phyloP scores from a whole-genome alignment of 257 asterid species.

The Scutellaria galericulata region DNA sequence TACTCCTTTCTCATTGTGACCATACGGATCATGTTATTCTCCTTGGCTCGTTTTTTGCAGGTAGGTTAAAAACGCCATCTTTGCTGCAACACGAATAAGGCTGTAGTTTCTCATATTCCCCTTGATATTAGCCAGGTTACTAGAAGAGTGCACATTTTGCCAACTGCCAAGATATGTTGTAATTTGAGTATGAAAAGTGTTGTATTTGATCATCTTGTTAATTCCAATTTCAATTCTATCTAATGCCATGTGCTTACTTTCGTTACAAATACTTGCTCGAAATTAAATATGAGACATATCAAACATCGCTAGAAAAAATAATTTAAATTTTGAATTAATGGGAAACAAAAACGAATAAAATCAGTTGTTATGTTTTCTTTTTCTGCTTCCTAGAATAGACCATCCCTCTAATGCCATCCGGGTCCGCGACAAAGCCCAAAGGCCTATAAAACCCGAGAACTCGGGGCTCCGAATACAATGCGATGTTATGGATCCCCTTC shows the following conservation, averaged over 20 bases:
- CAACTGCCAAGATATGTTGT: background rate
- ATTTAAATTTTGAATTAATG: too few species aligned
- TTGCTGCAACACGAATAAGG: slow-evolving; percentile 35
- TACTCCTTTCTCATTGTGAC: background rate
- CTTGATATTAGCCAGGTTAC: background rate
- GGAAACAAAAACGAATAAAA: too few species aligned
- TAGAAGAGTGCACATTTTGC: slow-evolving; percentile 2
- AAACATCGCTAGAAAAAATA: background rate
- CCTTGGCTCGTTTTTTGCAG: too few species aligned
- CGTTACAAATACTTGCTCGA: background rate
- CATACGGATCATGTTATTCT: background rate
- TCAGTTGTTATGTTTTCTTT: slow-evolving; percentile 29
- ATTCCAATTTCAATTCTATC: background rate
- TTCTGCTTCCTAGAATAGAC: slow-evolving; percentile 73
- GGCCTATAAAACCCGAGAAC: slow-evolving; percentile 93
- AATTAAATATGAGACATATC: background rate
- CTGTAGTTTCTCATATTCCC: slow-evolving; percentile 29
- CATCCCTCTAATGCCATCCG: slow-evolving; percentile 95
- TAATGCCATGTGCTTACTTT: background rate
- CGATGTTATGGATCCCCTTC: slow-evolving; percentile 80
- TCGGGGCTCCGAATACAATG: slow-evolving; percentile 95
- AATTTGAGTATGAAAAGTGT: background rate
- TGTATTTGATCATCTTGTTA: slow-evolving; percentile 24
- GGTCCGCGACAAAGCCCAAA: slow-evolving; percentile 87
- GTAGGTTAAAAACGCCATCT: slow-evolving; percentile 34